These are phyloP conservation scores for Talaromyces trachyspermus DNA, from an alignment of 495 filamentous ascomycete species.

Conservation along the genomic window DNA sequence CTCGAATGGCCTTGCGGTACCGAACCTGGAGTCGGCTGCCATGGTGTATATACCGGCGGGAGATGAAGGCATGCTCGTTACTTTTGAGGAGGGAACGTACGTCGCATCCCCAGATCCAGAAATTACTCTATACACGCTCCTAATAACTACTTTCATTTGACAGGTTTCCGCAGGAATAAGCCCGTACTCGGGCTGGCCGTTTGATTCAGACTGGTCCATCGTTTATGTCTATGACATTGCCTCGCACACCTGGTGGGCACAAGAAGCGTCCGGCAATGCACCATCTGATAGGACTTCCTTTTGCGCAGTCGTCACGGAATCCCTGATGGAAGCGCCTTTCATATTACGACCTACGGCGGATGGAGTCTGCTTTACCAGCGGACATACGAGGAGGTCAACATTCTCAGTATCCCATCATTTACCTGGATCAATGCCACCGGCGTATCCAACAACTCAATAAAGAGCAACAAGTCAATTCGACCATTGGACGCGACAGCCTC, in stretches of 20 bases:
- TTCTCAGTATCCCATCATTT: constrained; percentile 4
- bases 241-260: constrained; percentile 9
- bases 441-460: not conserved
- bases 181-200: constrained; percentile 11
- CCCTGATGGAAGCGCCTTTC: not conserved
- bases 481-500: not conserved
- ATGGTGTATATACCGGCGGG: constrained; percentile 12
- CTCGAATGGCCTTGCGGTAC: constrained; percentile 6
- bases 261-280: not conserved
- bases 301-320: not conserved
- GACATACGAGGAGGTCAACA: constrained; percentile 1
- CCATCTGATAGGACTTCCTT: not conserved
- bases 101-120: not conserved
- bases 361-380: not conserved
- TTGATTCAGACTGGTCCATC: constrained; percentile 6
- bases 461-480: not conserved
- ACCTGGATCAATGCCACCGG: constrained; percentile 2
- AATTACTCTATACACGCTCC: not conserved
- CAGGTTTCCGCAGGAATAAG: constrained; percentile 10
- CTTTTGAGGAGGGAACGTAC: constrained; percentile 11
- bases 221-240: constrained; percentile 13
- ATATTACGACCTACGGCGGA: constrained; percentile 3
- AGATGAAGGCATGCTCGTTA: constrained; percentile 12
- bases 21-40: constrained; percentile 9
- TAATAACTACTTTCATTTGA: not conserved